A percentile compares a stretch with the other conserved stretches of the same genome.
phyloP scores from a whole-genome alignment of 805 yeast species.

The Saturnispora sanitii region DNA sequence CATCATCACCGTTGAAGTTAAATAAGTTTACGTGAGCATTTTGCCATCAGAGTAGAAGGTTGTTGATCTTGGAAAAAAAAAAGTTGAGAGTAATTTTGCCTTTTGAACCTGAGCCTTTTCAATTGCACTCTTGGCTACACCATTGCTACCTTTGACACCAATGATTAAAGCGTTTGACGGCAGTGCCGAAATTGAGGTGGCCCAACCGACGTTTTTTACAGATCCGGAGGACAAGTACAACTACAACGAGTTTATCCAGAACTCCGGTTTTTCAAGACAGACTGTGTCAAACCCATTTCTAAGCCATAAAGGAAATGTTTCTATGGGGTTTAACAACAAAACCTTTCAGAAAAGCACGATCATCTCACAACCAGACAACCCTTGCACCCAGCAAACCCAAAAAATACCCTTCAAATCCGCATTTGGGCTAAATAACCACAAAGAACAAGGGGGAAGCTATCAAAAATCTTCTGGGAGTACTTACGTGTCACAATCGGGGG shows the following conservation, averaged over 20 bases:
- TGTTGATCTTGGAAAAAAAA: background rate
- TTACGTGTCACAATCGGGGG: too few species aligned
- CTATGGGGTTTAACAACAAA: too few species aligned
- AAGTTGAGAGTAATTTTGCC: too few species aligned
- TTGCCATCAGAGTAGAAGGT: background rate
- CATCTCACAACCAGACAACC: too few species aligned
- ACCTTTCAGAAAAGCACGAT: too few species aligned
- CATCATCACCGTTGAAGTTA: background rate
- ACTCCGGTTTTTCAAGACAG: background rate
- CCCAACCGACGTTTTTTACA: conserved; percentile 16
- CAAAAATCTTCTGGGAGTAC: too few species aligned
- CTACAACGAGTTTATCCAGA: background rate
- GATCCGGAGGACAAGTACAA: conserved; percentile 14
- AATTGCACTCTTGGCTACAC: background rate
- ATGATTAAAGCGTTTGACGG: background rate
- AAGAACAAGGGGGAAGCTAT: too few species aligned
- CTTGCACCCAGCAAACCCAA: too few species aligned
- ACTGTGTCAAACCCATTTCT: background rate
- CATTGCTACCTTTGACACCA: background rate
- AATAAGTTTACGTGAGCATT: background rate
- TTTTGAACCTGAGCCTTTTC: too few species aligned
- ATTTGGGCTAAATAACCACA: too few species aligned
- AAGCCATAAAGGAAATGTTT: too few species aligned
- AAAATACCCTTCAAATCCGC: too few species aligned
- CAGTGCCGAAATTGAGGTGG: background rate